Percentiles rank a stretch among this genome's conserved stretches.
phyloP scores from a whole-genome alignment of 257 asterid species.

The Striga asiatica region DNA sequence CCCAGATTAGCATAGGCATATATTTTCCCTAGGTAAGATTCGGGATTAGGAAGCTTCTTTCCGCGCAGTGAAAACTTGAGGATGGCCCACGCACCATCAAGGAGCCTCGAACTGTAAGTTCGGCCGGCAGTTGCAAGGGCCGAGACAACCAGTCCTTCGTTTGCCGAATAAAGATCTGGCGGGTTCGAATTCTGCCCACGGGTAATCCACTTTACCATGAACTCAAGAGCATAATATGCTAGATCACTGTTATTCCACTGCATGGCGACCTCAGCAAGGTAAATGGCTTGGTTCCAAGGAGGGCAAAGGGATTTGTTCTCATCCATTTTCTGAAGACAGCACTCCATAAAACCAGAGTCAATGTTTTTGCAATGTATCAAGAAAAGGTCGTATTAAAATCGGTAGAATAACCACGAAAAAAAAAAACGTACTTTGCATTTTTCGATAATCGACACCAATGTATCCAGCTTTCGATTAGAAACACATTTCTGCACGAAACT shows the following conservation, averaged over 20 bases:
- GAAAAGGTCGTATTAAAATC: slow-evolving; percentile 9
- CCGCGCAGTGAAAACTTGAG: slow-evolving; percentile 65
- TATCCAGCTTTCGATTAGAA: slow-evolving; percentile 42
- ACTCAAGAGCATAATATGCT: slow-evolving; percentile 58
- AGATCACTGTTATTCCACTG: slow-evolving; percentile 60
- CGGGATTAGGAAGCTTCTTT: slow-evolving; percentile 54
- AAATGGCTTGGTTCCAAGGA: slow-evolving; percentile 57
- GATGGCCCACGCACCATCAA: slow-evolving; percentile 81
- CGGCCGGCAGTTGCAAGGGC: slow-evolving; percentile 87
- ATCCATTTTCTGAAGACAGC: slow-evolving; percentile 62
- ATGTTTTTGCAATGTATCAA: slow-evolving; percentile 4
- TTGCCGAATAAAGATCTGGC: slow-evolving; percentile 33
- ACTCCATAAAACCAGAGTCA: slow-evolving; percentile 18
- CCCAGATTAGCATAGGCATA: slow-evolving; percentile 63
- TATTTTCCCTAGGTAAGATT: slow-evolving; percentile 65
- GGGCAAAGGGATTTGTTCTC: slow-evolving; percentile 73
- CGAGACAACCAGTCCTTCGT: slow-evolving; percentile 63
- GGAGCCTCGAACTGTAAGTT: slow-evolving; percentile 55
- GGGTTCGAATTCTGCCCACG: slow-evolving; percentile 57
- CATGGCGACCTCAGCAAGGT: slow-evolving; percentile 59
- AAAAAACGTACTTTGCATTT: slow-evolving; percentile 66
- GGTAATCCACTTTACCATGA: slow-evolving; percentile 71
- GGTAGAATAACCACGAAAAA: slow-evolving; percentile 12
- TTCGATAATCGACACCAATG: slow-evolving; percentile 59
- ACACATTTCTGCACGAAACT: slow-evolving; percentile 44